phyloP scores from a whole-genome alignment of 352 stramenopile species.

The Pythium monospermum region DNA sequence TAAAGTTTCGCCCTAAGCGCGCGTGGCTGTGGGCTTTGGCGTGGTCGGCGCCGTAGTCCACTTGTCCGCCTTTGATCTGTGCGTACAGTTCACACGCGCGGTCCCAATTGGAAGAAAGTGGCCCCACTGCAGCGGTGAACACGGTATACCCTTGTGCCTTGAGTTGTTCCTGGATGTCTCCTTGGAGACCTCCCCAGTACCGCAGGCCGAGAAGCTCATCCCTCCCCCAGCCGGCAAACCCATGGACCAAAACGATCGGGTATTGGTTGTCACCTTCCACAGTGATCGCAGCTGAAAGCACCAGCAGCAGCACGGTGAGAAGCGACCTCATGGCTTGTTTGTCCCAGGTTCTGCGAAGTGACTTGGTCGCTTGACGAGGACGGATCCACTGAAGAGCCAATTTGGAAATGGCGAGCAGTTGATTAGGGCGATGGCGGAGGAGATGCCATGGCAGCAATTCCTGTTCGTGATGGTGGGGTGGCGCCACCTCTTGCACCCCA shows the following conservation, averaged over 20 bases:
- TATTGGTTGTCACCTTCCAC: constrained; percentile 26
- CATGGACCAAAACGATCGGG: constrained; percentile 36
- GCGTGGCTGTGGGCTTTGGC: constrained; percentile 23
- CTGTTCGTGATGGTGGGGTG: too few relatives aligned
- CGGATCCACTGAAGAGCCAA: too few relatives aligned
- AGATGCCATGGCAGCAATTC: too few relatives aligned
- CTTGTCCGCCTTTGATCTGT: constrained; percentile 37
- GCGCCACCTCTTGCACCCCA: too few relatives aligned
- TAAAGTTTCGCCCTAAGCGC: constrained; percentile 22
- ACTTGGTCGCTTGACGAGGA: too few relatives aligned
- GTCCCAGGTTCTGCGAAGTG: too few relatives aligned
- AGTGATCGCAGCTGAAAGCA: too few relatives aligned
- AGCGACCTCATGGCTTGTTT: too few relatives aligned
- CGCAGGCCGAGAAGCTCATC: constrained; percentile 23
- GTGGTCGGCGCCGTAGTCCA: constrained; percentile 40
- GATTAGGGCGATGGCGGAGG: too few relatives aligned
- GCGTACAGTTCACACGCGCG: constrained; percentile 45
- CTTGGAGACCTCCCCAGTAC: constrained; percentile 35
- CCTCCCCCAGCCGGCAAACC: constrained; percentile 31
- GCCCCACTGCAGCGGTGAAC: constrained; percentile 23
- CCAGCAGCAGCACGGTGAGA: too few relatives aligned
- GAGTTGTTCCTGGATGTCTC: constrained; percentile 26
- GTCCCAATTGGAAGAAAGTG: constrained; percentile 41
- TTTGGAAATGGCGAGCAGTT: too few relatives aligned
- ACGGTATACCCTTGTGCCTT: constrained; percentile 28